Base-by-base conservation (phyloP, 768 basidiomycete species). In the Lentinula raphanica region DNA sequence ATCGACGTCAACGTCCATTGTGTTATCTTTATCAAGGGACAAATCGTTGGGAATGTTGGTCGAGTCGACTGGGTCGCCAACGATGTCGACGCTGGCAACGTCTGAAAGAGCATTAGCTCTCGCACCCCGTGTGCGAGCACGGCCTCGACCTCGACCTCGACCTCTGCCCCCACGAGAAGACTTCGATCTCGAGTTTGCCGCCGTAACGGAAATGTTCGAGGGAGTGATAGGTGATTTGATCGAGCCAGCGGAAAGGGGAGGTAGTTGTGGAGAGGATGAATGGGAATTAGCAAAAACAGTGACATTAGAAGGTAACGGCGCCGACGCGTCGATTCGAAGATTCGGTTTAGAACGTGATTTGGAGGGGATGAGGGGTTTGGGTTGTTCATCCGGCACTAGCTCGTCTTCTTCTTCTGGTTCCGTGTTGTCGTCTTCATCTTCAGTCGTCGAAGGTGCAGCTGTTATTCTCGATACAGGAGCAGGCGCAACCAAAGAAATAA, bases 11-110 rank as follows among this genome's bases (percentile, higher is more conserved):
- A 49, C 25, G 21, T 54, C 42, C 49, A 50, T 38, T 21, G 25
- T 7, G 17, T 49, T 36, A 3, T 38, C 38, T 39, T 23, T 39
- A 25, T 35, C 31, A 7, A 21, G 56, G 13, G 61, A 57, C 36
- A 59, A 55, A 32, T 68, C 68, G 21, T 56, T 64, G 25, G 67
- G 68, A 15, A 48, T 50, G 58, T 17, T 23, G 17, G 35, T 5
- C n/a, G 49, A n/a, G 23, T 5, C 46, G 19, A 44, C 44, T 31
- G 29, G n/a, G 23, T 25, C 56, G 19, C 31, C 39, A 46, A 56
- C 27, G 27, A 19, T 25, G 12, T 27, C 38, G n/a, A 19, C 15
- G 29, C 31, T 25, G 32, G 31, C 39, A 21, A 13, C 35, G 15
- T 39, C 35, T 44, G 21, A n/a, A 35, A 27, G 42, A 42, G 21